Evolutionary conservation across 2,329 filamentous ascomycete genomes (phyloP).

Genomic region (Davidsoniella neocaledoniae): DNA sequence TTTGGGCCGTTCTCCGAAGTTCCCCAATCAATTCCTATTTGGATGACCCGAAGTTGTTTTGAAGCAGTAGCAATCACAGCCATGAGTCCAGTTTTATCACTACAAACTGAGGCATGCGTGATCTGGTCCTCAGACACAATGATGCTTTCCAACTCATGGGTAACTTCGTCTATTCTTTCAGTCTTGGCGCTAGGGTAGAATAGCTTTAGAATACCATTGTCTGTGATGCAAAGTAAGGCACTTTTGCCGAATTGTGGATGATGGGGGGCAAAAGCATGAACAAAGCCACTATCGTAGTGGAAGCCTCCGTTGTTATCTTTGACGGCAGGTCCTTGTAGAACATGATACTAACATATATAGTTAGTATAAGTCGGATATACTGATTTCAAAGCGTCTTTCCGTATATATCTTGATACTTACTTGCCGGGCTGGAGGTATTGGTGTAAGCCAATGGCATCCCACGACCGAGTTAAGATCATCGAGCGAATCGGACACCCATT

Average conservation of each 20-base stretch:
- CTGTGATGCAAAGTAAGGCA: conserved; percentile 60
- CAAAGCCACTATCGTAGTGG: conserved; percentile 49
- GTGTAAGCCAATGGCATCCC: conserved; percentile 72
- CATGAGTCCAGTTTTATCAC: conserved; percentile 55
- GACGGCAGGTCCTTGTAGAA: conserved; percentile 43
- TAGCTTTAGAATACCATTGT: conserved; percentile 55
- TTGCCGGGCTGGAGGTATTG: conserved; percentile 31
- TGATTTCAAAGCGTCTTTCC: neutral
- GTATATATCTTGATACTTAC: conserved; percentile 15
- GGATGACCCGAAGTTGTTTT: conserved; percentile 57
- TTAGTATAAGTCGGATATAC: neutral
- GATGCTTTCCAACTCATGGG: conserved; percentile 57
- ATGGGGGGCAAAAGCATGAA: conserved; percentile 51
- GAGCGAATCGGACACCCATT: conserved; percentile 47
- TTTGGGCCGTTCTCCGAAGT: conserved; percentile 37
- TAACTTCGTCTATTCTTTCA: conserved; percentile 49
- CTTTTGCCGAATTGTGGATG: conserved; percentile 57
- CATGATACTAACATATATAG: conserved; percentile 15
- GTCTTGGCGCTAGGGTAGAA: conserved; percentile 61
- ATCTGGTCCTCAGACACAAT: conserved; percentile 57
- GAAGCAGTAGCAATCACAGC: conserved; percentile 52
- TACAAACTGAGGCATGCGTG: conserved; percentile 60
- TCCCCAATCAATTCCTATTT: conserved; percentile 60
- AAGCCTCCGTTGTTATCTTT: conserved; percentile 36
- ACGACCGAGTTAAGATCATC: conserved; percentile 66